Evolutionary conservation across 768 basidiomycete species (phyloP), one percentile per base, ranked within the genome.

Genomic region (Lentinula boryana): DNA sequence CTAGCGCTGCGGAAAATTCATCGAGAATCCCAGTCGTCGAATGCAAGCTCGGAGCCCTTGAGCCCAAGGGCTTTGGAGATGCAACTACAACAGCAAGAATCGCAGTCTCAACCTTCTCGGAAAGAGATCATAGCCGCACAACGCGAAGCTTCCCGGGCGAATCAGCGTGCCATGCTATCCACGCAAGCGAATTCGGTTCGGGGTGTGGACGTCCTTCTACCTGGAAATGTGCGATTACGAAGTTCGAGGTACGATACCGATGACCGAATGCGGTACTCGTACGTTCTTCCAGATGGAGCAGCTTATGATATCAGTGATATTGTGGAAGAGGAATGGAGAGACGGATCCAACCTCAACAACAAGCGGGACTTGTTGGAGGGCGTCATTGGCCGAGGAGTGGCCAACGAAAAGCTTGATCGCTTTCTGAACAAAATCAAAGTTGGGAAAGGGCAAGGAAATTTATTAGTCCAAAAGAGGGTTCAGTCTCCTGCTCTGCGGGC

Each of bases 41-140:
- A 52, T 44, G 50, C 58, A 38, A 52, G 58, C 38, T 50, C 58
- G 1, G 57, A 58, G 15, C 57, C 44, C 4, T 16, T 48, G n/a
- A 58, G 57, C 15, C 57, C 57, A 18, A 43, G 57, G 43, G 4
- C 44, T n/a, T 27, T n/a, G 18, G 57, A 58, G 16, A 40, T 33
- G 8, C 27, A 31, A 15, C 48, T 32, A 12, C 44, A 38, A 27
- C 27, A 50, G 9, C 72, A 74, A 63, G 67, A 74, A 63, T 52
- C 38, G 70, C 71, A 56, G 65, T 65, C 12, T 35, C 74, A 74
- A 62, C 76, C 74, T 1, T 91, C 92, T 3, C 83, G 87, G 23
- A 91, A 92, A 64, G 94, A 97, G 65, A 89, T 97, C 67, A 97
- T 98, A 60, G 92, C 91, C 12, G 94, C 94, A 5, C 96, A 98